These are phyloP conservation scores for Meira nashicola DNA, from an alignment of 1,284 basidiomycete genomes.

Conservation along the genomic window DNA sequence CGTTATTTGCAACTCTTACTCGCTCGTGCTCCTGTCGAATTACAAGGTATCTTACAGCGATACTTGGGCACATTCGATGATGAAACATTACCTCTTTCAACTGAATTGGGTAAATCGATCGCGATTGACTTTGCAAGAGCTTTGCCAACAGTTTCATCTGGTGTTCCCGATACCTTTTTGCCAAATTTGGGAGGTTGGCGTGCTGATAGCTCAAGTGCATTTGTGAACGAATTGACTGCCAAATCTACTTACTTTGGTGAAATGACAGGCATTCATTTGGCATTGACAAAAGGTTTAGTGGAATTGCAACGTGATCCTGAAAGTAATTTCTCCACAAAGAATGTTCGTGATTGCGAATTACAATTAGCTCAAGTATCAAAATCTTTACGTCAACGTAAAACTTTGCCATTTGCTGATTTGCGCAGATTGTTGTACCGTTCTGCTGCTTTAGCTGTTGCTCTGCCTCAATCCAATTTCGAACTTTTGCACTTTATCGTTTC, in stretches of 20 bases:
- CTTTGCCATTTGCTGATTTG: conserved; percentile 61
- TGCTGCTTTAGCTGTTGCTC: conserved; percentile 58
- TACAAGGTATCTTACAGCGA: conserved; percentile 82
- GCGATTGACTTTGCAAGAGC: conserved; percentile 47
- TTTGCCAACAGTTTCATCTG: conserved; percentile 24
- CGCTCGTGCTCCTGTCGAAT: conserved; percentile 79
- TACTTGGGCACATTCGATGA: conserved; percentile 46
- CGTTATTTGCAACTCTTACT: conserved; percentile 81
- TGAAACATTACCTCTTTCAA: conserved; percentile 23
- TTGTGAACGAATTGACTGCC: conserved; percentile 41
- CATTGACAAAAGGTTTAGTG: conserved; percentile 57
- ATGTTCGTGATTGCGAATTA: conserved; percentile 65
- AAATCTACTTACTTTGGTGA: conserved; percentile 61
- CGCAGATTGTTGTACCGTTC: conserved; percentile 81
- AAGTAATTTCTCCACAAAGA: conserved; percentile 58
- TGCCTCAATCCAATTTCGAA: conserved; percentile 66
- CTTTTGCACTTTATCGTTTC: conserved; percentile 81
- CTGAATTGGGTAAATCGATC: conserved; percentile 45
- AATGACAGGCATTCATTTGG: conserved; percentile 71
- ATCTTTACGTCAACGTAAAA: conserved; percentile 50
- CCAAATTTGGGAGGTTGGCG: conserved; percentile 52
- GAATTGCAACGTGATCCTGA: conserved; percentile 63
- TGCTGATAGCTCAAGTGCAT: conserved; percentile 45
- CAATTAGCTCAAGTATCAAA: conserved; percentile 67
- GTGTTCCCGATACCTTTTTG: conserved; percentile 31